Evolutionary conservation across 2,329 filamentous ascomycete species (phyloP), one percentile per base, ranked within the genome.

Genomic region (Tolypocladium inflatum): DNA sequence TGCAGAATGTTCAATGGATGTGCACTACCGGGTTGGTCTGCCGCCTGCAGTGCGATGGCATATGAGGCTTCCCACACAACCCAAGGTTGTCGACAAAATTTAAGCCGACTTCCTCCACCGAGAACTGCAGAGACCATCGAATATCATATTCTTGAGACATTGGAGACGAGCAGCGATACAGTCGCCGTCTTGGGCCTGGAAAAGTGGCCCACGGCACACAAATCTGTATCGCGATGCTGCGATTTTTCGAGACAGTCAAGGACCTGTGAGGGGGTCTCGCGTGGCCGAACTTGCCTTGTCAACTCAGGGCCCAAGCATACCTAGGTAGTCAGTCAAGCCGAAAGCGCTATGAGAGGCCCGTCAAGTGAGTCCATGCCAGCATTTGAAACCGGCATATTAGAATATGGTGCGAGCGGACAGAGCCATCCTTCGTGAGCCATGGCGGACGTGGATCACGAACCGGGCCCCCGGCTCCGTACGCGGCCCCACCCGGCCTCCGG

Each of bases 171-270:
- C 41, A 57, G 54, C n/a, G 45, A 54, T 39, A 45, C 50, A 1
- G 52, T 57, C 4, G 55, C 54, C 37, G 57, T 55, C 23, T 52
- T 60, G 30, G 59, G 59, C 35, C 55, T 59, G 5, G 43, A 56
- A 7, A 64, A 66, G 55, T 67, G 67, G 62, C 66, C 70, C 2
- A 67, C 63, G 15, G 69, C 69, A 3, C 61, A 64, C 19, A 63
- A 66, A 35, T 63, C 71, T 19, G 65, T 71, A 0, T 42, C 61
- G 4, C 60, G 68, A 43, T 70, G 68, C 55, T 56, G 58, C 57
- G 66, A 71, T 71, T 72, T 55, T 63, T 71, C 9, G 59, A 64
- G 11, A 64, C 68, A 45, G 65, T 71, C 2, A 62, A 70, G 55
- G 66, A 72, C 59, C 55, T 71, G 69, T 71, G 58, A 64, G 33